These are phyloP conservation scores for Tranzscheliella williamsii DNA, from an alignment of 1,284 basidiomycete species.

Conservation along the genomic window DNA sequence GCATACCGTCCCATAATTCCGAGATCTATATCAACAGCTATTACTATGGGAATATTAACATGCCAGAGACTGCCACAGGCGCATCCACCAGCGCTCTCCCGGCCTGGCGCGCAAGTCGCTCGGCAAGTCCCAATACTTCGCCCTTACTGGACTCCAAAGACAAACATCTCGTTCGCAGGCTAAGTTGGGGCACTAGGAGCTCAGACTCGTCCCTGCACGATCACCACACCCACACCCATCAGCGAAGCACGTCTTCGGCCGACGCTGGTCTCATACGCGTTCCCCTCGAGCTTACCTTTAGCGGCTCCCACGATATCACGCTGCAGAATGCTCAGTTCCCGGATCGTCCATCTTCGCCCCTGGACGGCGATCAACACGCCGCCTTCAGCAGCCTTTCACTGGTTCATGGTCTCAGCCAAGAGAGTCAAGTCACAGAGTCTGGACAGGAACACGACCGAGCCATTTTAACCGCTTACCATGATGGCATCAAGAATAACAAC, in stretches of 20 bases:
- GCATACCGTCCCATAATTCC: slow-evolving; percentile 36
- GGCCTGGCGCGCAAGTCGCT: slow-evolving; percentile 6
- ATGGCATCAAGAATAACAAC: slow-evolving; percentile 3
- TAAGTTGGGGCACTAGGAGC: slow-evolving; percentile 18
- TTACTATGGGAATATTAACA: slow-evolving; percentile 42
- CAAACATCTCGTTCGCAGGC: slow-evolving; percentile 18
- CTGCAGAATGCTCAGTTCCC: background rate
- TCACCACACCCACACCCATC: slow-evolving; percentile 7
- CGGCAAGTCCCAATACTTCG: slow-evolving; percentile 13
- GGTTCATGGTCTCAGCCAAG: background rate
- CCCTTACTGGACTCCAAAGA: slow-evolving; percentile 18
- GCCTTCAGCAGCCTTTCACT: background rate
- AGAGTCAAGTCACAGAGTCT: slow-evolving; percentile 4
- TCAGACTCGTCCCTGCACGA: background rate
- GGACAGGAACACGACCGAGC: slow-evolving; percentile 25
- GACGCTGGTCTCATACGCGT: slow-evolving; percentile 28
- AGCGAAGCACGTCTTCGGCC: slow-evolving; percentile 13
- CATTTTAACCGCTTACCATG: slow-evolving; percentile 18
- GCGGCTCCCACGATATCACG: background rate
- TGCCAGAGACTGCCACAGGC: slow-evolving; percentile 17
- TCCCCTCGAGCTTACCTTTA: slow-evolving; percentile 21
- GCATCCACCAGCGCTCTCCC: slow-evolving; percentile 5
- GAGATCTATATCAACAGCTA: slow-evolving; percentile 44
- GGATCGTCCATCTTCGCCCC: slow-evolving; percentile 11
- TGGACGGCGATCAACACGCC: background rate